Evolutionary conservation across 2,329 filamentous ascomycete species (phyloP), one percentile per base, ranked within the genome.

Genomic region (Stachybotrys elegans): DNA sequence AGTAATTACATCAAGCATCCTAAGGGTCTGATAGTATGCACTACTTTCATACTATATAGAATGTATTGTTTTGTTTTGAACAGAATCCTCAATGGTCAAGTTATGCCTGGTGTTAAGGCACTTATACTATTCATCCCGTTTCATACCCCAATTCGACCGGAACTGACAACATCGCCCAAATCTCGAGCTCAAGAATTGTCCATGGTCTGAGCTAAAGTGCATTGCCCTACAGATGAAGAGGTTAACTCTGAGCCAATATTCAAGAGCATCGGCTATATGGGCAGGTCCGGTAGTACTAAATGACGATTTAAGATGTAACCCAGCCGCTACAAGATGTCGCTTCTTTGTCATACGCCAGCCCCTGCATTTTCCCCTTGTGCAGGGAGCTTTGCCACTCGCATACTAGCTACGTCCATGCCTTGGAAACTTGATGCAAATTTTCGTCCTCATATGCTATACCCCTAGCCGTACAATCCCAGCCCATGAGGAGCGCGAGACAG

Each of bases 241-340:
- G 19, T 35, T 22, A 45, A n/a, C n/a, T n/a, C n/a, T n/a, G n/a
- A n/a, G n/a, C n/a, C n/a, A n/a, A n/a, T n/a, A n/a, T 17, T 22
- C 12, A 37, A 7, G n/a, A 8, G 11, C 11, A 14, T 16, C 13
- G 31, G 1, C 16, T 16, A 48, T 42, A 17, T 17, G n/a, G n/a
- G n/a, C n/a, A n/a, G 8, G 55, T 55, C 22, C 53, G 52, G 1
- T 25, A 57, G 11, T 47, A 60, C 5, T 48, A 40, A 6, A 57
- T 61, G 42, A 44, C 55, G 16, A 54, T 59, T 2, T 55, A 60
- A 32, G 57, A 61, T 36, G 22, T 8, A 9, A 51, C 54, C 1
- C 57, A 62, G 45, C 55, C 52, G 3, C 3, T 43, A 1, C 29
- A 9, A 7, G 45, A 51, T 21, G 55, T 44, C 2, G 46, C 47